Conservation (phyloP, 139 green algal genomes). For the Prasinococcaceae sp. region DNA sequence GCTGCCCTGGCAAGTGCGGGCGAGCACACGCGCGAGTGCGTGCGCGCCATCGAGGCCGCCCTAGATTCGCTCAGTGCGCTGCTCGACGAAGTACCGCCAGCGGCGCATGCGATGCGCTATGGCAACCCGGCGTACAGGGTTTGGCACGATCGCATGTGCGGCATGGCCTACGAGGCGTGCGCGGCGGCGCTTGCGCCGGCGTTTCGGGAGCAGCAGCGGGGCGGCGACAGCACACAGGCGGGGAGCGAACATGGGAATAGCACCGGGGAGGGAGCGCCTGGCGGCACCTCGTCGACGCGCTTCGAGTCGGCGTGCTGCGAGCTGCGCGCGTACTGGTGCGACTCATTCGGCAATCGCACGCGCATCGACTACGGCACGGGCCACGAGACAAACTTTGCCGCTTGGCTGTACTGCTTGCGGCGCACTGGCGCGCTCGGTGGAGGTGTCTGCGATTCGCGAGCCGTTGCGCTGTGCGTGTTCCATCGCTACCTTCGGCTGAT, state of each 20-base stretch:
- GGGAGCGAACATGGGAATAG: background rate
- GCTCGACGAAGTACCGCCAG: conserved; percentile 70
- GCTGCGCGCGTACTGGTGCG: conserved; percentile 64
- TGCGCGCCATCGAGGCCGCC: conserved; percentile 24
- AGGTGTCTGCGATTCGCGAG: conserved; percentile 28
- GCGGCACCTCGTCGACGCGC: conserved; percentile 13
- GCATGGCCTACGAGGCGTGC: background rate
- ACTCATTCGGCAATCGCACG: conserved; percentile 80
- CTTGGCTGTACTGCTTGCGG: conserved; percentile 79
- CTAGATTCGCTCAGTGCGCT: conserved; percentile 43
- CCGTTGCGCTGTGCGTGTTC: too few species aligned
- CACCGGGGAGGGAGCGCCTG: background rate
- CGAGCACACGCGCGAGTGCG: too few species aligned
- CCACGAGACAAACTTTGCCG: conserved; percentile 75
- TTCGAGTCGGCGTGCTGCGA: conserved; percentile 35
- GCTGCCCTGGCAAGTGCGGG: conserved; percentile 21
- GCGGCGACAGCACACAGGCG: background rate
- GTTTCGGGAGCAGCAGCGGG: background rate
- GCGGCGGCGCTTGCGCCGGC: background rate
- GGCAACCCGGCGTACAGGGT: conserved; percentile 81
- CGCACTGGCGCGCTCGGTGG: conserved; percentile 50
- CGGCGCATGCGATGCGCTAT: conserved; percentile 61
- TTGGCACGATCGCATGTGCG: conserved; percentile 42
- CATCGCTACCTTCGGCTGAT: conserved; percentile 79
- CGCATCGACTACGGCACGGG: conserved; percentile 96